These are phyloP conservation scores for Calonectria multiphialidica DNA, from an alignment of 2,329 filamentous ascomycete genomes.

Conservation along the genomic window DNA sequence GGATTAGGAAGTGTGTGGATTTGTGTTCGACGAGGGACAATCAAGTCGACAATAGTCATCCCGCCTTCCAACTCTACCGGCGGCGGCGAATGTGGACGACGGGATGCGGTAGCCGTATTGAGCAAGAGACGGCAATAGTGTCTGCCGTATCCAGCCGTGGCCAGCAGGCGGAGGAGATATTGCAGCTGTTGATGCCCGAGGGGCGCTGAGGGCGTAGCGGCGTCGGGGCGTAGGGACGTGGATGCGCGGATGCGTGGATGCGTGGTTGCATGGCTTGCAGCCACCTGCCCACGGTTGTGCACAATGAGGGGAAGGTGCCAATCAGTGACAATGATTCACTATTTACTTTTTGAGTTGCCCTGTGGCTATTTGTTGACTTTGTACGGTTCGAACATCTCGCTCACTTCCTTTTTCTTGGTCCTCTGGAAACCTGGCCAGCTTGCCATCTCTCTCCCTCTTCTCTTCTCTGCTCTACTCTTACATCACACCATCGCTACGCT, in stretches of 20 bases:
- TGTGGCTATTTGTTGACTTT: constrained; percentile 9
- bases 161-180: not conserved
- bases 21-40: constrained; percentile 2
- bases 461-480: not conserved
- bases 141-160: not conserved
- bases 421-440: not conserved
- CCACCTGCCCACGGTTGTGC: not conserved
- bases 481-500: constrained; percentile 11
- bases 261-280: not conserved
- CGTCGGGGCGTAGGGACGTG: too few species aligned
- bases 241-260: too few species aligned
- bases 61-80: not conserved
- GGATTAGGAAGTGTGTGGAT: constrained; percentile 15
- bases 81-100: not conserved
- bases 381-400: not conserved
- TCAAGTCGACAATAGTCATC: not conserved
- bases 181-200: not conserved
- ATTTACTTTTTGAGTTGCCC: constrained; percentile 17
- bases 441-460: not conserved
- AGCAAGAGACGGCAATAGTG: not conserved
- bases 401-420: not conserved
- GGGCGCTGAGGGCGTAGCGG: too few species aligned
- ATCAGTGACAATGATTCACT: not conserved
- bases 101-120: not conserved
- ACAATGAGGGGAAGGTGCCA: constrained; percentile 20